Conservation (phyloP, 2,329 filamentous ascomycete genomes). For the Pseudogymnoascus sp. region DNA sequence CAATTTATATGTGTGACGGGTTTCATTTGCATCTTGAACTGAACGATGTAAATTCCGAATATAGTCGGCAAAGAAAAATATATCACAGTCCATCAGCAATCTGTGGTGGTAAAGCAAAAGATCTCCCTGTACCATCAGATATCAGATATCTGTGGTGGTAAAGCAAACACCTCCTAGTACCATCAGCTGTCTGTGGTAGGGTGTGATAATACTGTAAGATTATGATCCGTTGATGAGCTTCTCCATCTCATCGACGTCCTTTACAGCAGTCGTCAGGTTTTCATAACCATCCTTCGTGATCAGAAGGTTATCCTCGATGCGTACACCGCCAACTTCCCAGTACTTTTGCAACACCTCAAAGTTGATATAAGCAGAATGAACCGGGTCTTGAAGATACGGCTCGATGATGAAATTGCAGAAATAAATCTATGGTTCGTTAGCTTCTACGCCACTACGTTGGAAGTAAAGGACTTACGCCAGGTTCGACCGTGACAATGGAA, state of each 20-base stretch:
- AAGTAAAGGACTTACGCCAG: constrained; percentile 54
- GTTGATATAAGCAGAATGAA: constrained; percentile 71
- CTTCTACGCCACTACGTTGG: neutral
- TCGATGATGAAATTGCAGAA: constrained; percentile 86
- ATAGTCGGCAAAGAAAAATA: neutral
- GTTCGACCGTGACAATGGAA: constrained; percentile 89
- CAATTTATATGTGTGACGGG: neutral
- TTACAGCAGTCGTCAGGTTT: constrained; percentile 66
- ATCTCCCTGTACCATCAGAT: neutral
- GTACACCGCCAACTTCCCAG: constrained; percentile 73
- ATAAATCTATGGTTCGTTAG: constrained; percentile 54
- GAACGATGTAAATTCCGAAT: neutral
- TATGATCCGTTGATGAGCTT: constrained; percentile 21
- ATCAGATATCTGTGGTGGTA: neutral
- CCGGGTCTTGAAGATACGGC: constrained; percentile 66
- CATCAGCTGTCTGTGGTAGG: neutral
- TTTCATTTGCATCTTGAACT: neutral
- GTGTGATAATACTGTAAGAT: neutral
- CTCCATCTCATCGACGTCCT: constrained; percentile 58
- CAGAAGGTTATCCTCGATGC: constrained; percentile 64
- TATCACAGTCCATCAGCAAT: neutral
- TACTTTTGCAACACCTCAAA: constrained; percentile 65
- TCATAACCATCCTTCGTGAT: constrained; percentile 62
- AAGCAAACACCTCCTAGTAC: neutral
- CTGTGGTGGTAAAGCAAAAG: neutral